Base-by-base conservation (phyloP, 2,329 filamentous ascomycete genomes). In the Aquanectria penicillioides region DNA sequence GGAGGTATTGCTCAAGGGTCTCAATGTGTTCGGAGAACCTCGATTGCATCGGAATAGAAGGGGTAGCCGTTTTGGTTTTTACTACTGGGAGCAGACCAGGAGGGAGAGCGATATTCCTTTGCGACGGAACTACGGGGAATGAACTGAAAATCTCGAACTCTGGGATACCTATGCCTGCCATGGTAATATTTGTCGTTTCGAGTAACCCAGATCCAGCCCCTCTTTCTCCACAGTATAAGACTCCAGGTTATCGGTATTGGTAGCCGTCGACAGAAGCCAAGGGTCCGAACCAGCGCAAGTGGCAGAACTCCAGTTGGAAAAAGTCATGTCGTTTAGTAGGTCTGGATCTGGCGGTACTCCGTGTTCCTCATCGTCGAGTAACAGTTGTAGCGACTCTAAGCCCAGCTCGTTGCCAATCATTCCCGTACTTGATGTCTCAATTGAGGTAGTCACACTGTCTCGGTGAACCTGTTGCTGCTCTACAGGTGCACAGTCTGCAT, bases 11-110 rank as follows among this genome's bases (percentile, higher is more conserved):
- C 20, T 47, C 43, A 3, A 47, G 28, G 2, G 43, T 13, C 11
- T 47, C 43, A 15, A 47, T 47, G 15, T 47, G 43, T 7, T 47
- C 43, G 13, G 43, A 47, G 10, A 47, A 29, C 18, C 43, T 47
- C 9, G 43, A 47, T 15, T 47, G 28, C 15, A 47, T 13, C n/a
- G 15, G 29, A 20, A 47, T 10, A 9, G 29, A 13, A 9, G 43
- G n/a, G 13, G 33, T 5, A 47, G 28, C 23, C 7, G 17, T 13
- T 11, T 33, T 47, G 9, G 7, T 25, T 9, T 34, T 47, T 5
- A 18, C n/a, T 18, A 33, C 28, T 4, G 43, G 43, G 25, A 47
- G 17, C 11, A 47, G 43, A 11, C 43, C 43, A 3, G 43, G 43
- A 6, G 43, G 43, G 4, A 47, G 20, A 9, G 43, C 33, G 8